A percentile compares a stretch with the other conserved stretches of the same genome.
Evolutionary conservation across 768 basidiomycete species (phyloP).

Genomic region (Chalciporus pseudorubinellus): DNA sequence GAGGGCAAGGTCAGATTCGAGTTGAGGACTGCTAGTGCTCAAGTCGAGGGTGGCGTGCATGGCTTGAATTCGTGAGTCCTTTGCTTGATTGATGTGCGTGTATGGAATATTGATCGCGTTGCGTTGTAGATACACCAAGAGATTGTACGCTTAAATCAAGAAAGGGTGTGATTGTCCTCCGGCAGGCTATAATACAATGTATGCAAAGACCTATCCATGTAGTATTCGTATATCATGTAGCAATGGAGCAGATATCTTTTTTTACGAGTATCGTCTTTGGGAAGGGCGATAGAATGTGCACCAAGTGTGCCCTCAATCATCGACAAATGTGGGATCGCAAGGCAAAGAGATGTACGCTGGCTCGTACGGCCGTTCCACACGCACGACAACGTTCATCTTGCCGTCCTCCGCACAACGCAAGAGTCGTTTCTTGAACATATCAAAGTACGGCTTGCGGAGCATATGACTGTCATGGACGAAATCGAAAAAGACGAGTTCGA

Average conservation of each 20-base stretch:
- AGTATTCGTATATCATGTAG: neutral
- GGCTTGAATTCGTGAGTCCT: slow-evolving; percentile 86
- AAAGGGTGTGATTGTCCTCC: neutral
- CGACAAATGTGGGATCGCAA: no score
- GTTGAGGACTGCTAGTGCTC: slow-evolving; percentile 90
- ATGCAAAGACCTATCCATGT: neutral
- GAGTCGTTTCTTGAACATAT: no score
- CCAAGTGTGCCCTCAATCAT: no score
- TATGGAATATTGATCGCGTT: neutral
- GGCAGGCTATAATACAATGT: neutral
- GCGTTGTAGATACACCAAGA: slow-evolving; percentile 52
- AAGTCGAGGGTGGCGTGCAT: slow-evolving; percentile 94
- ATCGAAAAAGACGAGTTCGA: slow-evolving; percentile 27
- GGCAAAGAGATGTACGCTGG: slow-evolving; percentile 20
- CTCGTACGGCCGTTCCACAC: slow-evolving; percentile 27
- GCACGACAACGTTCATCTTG: slow-evolving; percentile 23
- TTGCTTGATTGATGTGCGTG: slow-evolving; percentile 1
- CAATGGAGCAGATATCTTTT: neutral
- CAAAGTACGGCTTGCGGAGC: no score
- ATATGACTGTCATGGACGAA: no score
- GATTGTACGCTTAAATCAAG: slow-evolving; percentile 43
- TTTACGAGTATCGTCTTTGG: neutral
- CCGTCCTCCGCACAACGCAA: slow-evolving; percentile 20
- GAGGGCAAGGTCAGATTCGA: slow-evolving; percentile 81
- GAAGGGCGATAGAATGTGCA: neutral